These are phyloP conservation scores for Babesia sp. DNA, from an alignment of 169 alveolate species.

Conservation along the genomic window DNA sequence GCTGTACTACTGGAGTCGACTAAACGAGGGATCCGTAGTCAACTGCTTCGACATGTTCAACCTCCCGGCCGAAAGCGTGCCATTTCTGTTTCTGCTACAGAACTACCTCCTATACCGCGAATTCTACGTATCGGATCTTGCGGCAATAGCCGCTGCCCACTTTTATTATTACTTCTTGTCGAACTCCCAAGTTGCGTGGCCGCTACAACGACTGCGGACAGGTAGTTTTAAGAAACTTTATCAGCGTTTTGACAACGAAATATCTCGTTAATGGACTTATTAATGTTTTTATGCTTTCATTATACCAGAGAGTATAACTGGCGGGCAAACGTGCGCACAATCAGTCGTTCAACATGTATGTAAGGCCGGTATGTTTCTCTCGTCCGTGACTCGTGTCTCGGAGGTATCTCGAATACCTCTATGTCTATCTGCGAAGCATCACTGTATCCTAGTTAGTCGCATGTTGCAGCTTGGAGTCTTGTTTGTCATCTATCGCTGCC, in stretches of 20 bases:
- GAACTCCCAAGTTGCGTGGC: conserved; percentile 26
- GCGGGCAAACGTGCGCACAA: too few relatives aligned
- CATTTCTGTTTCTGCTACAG: conserved; percentile 70
- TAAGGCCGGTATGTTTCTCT: too few relatives aligned
- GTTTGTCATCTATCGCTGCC: neutral
- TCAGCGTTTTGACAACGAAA: conserved; percentile 36
- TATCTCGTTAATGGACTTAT: conserved; percentile 14
- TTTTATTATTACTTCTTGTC: conserved; percentile 44
- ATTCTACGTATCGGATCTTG: conserved; percentile 55
- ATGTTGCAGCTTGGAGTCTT: too few relatives aligned
- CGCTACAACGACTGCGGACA: neutral
- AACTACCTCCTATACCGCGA: conserved; percentile 69
- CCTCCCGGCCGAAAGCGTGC: conserved; percentile 74
- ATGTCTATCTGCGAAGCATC: too few relatives aligned
- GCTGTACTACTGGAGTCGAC: conserved; percentile 76
- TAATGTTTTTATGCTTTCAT: neutral
- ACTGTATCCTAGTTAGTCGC: too few relatives aligned
- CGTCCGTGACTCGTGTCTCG: too few relatives aligned
- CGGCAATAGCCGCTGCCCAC: conserved; percentile 48
- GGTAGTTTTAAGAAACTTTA: conserved; percentile 15
- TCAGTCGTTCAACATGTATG: too few relatives aligned
- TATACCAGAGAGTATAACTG: too few relatives aligned
- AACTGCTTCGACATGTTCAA: conserved; percentile 73
- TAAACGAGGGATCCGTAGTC: conserved; percentile 75
- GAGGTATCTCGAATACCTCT: too few relatives aligned